phyloP scores from a whole-genome alignment of 2,329 filamentous ascomycete species.

The Hypomyces rosellus region DNA sequence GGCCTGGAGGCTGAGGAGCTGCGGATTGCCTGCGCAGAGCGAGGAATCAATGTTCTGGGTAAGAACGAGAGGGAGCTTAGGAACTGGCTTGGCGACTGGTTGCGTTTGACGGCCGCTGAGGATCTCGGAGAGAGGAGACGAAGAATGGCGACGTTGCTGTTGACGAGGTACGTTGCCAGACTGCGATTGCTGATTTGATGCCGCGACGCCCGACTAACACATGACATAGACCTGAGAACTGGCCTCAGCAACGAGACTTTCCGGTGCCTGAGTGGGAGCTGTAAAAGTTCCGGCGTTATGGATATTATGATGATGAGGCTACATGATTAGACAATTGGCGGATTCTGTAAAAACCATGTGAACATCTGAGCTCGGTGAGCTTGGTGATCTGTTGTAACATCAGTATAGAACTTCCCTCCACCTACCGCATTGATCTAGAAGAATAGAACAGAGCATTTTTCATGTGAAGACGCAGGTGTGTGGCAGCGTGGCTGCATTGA shows the following conservation, averaged over 20 bases:
- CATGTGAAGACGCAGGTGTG: too few relatives aligned
- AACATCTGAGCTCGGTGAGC: too few relatives aligned
- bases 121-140: constrained; percentile 31
- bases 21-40: constrained; percentile 62
- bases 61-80: constrained; percentile 53
- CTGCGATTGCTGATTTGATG: not conserved
- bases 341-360: too few relatives aligned
- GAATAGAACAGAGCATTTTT: too few relatives aligned
- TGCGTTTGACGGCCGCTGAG: constrained; percentile 37
- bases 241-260: constrained; percentile 36
- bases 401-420: not conserved
- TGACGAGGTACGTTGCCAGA: constrained; percentile 33
- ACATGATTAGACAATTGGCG: too few relatives aligned
- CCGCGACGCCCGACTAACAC: not conserved
- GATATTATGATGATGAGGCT: too few relatives aligned
- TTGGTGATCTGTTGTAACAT: not conserved
- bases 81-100: constrained; percentile 39
- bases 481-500: too few relatives aligned
- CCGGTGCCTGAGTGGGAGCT: constrained; percentile 36
- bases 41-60: constrained; percentile 54
- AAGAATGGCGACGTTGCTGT: constrained; percentile 33
- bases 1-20: constrained; percentile 59
- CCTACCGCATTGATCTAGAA: too few relatives aligned
- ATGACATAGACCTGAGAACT: constrained; percentile 30
- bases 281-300: constrained; percentile 13